These are phyloP conservation scores for Ambrosiella cleistominuta DNA, from an alignment of 2,329 filamentous ascomycete species.

Conservation along the genomic window DNA sequence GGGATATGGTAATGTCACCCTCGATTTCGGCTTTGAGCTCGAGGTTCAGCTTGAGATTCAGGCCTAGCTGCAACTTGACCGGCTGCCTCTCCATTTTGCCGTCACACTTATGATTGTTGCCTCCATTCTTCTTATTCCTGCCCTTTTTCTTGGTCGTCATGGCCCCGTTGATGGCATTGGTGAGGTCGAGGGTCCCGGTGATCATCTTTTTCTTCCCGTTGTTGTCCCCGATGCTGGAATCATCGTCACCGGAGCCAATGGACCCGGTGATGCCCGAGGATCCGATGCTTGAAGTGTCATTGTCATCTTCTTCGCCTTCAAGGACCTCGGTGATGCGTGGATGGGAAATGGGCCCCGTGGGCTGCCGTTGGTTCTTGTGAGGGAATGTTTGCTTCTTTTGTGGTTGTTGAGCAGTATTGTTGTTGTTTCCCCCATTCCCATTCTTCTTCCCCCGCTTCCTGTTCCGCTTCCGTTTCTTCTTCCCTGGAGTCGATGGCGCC, in stretches of 20 bases:
- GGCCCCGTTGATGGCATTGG: not conserved
- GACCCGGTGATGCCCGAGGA: not conserved
- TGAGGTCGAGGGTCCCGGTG: constrained; percentile 3
- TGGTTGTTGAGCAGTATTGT: not conserved
- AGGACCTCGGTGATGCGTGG: not conserved
- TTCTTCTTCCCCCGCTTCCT: not conserved
- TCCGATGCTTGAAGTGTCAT: not conserved
- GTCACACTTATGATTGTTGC: no score
- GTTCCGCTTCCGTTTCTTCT: constrained; percentile 2
- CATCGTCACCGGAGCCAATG: not conserved
- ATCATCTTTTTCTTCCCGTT: constrained; percentile 1
- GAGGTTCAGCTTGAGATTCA: constrained; percentile 62
- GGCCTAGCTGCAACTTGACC: constrained; percentile 40
- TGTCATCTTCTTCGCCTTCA: constrained; percentile 2
- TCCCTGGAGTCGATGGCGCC: not conserved
- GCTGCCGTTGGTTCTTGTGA: not conserved
- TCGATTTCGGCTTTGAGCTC: constrained; percentile 63
- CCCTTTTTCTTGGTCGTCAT: constrained; percentile 5
- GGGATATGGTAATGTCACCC: constrained; percentile 52
- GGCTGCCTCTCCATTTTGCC: constrained; percentile 8
- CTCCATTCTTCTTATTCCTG: constrained; percentile 5
- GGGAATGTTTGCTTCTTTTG: not conserved
- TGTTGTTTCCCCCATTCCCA: not conserved
- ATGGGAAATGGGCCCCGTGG: not conserved
- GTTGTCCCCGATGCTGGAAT: not conserved